Conservation (phyloP, 352 stramenopile species). For the Globisporangium yorkense region DNA sequence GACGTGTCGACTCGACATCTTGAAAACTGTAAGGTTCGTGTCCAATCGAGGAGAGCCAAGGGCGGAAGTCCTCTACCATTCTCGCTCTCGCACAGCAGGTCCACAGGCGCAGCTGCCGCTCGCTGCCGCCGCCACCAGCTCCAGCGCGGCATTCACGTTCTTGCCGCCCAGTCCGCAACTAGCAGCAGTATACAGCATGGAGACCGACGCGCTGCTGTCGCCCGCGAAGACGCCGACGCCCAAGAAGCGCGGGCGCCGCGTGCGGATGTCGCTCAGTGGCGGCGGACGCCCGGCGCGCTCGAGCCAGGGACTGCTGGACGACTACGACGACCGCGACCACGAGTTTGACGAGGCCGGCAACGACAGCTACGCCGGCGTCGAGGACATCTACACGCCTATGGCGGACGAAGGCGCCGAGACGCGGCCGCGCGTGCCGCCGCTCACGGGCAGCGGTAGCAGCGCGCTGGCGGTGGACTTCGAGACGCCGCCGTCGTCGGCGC, state of each 20-base stretch:
- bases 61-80: too few species aligned
- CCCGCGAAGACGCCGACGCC: slow-evolving; percentile 4
- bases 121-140: too few species aligned
- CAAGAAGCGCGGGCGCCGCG: slow-evolving; percentile 13
- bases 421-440: background rate
- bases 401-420: background rate
- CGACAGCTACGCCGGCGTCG: slow-evolving; percentile 10
- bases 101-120: too few species aligned
- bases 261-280: slow-evolving; percentile 12
- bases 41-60: too few species aligned
- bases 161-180: too few species aligned
- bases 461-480: background rate
- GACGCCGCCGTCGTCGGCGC: background rate
- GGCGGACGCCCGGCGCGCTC: slow-evolving; percentile 4
- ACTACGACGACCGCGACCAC: slow-evolving; percentile 10
- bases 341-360: slow-evolving; percentile 11
- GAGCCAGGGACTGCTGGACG: slow-evolving; percentile 12
- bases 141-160: too few species aligned
- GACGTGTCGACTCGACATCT: too few species aligned
- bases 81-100: too few species aligned
- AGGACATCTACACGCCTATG: slow-evolving; percentile 3
- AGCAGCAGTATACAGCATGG: slow-evolving; percentile 1
- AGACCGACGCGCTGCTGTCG: slow-evolving; percentile 11
- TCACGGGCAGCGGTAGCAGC: slow-evolving; percentile 4
- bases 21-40: too few species aligned